Evolutionary conservation across 1,139 yeast species (phyloP), one percentile per base, ranked within the genome.

Genomic region (Taphrina wiesneri): DNA sequence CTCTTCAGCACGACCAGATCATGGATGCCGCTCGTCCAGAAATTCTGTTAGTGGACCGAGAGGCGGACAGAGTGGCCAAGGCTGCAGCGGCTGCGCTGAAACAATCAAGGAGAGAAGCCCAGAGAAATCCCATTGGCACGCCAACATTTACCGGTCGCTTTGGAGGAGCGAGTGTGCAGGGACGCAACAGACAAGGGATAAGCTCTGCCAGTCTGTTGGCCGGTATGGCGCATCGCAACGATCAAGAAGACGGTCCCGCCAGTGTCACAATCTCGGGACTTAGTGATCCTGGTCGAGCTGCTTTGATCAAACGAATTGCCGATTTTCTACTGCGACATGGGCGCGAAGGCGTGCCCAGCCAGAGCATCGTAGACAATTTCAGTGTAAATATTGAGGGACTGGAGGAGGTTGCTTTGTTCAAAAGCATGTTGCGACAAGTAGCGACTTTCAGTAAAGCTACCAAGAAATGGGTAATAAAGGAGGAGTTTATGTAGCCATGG

Each of bases 61-160:
- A 93, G 56, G 98, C 98, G 0, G 78, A 82, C 23, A 79, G 85
- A 67, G 82, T 90, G 26, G 98, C 98, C 0, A 81, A 80, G 45
- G 86, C 85, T 39, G 97, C 98, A 0, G 86, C 92, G 0, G 81
- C 81, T 23, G 91, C 92, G 0, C 77, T 93, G 67, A 81, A 85
- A 67, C 82, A 83, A 68, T 90, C 97, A 0, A 77, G 96, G 60
- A 82, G 79, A 67, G 77, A 79, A 32, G 84, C 96, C 0, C 81
- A 90, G 63, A 82, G 80, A 68, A 85, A 85, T 26, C 83, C 83
- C 39, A 80, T 91, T 32, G 96, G 96, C 2, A 86, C 88, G 0
- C 98, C 97, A 0, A 93, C 99, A 0, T 93, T 97, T 96, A 93
- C 99, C 0, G 99, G 99, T 0, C 84, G 84, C 71, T 90, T 87